Conservation (phyloP, 2,329 filamentous ascomycete genomes). For the Chalara sp. region DNA sequence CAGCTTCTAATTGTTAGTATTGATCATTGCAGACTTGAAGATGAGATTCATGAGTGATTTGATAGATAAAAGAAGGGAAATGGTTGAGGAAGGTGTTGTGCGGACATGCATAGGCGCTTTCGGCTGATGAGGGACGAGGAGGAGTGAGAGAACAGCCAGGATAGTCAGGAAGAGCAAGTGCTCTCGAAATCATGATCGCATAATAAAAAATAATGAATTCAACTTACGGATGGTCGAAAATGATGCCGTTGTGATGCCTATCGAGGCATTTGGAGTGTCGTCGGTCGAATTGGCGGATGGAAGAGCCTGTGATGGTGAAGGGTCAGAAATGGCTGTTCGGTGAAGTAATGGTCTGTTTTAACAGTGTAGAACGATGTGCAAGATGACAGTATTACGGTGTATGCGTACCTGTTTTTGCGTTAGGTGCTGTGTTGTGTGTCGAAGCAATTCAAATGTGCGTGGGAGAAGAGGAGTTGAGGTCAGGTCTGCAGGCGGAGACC, state of each 20-base stretch:
- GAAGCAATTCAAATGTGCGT: conserved; percentile 9
- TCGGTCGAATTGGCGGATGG: conserved; percentile 20
- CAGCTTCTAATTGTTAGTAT: conserved; percentile 15
- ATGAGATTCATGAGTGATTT: conserved; percentile 15
- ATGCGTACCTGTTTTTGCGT: conserved; percentile 13
- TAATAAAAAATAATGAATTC: conserved; percentile 17
- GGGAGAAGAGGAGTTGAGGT: conserved; percentile 15
- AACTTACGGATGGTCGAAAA: conserved; percentile 26
- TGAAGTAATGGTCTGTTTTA: too few relatives aligned
- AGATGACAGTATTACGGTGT: too few relatives aligned
- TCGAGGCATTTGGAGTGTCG: conserved; percentile 26
- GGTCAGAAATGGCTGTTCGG: conserved; percentile 6
- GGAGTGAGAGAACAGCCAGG: conserved; percentile 10
- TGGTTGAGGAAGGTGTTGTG: conserved; percentile 22
- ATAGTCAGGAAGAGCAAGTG: conserved; percentile 8
- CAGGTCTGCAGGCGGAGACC: background rate
- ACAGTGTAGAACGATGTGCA: too few relatives aligned
- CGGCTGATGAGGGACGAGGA: conserved; percentile 14
- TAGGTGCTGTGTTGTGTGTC: conserved; percentile 13
- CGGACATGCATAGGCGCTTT: conserved; percentile 18
- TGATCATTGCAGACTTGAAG: conserved; percentile 9
- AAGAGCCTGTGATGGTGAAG: conserved; percentile 16
- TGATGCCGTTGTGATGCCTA: conserved; percentile 25
- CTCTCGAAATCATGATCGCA: conserved; percentile 25
- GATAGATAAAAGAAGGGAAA: conserved; percentile 16